Percentiles rank a stretch among this genome's conserved stretches.
Conservation (phyloP, 495 filamentous ascomycete genomes). For the Penicillium pulvis region DNA sequence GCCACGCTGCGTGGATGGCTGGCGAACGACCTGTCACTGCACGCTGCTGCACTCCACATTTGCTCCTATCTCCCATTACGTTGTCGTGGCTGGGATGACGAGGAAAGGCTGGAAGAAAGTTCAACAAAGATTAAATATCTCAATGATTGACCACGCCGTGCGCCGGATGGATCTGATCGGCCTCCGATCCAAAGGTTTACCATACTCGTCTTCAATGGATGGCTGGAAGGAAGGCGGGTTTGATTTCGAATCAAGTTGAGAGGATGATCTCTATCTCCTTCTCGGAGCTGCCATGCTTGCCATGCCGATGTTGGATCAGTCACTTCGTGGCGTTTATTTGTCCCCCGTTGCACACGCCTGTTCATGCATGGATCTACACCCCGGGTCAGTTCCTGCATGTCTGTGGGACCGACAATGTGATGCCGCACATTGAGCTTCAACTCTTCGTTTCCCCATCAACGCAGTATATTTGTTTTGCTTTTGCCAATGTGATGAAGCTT, state of each 20-base stretch:
- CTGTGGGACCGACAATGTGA: constrained; percentile 19
- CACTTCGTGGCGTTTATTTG: constrained; percentile 24
- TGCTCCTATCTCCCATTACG: background rate
- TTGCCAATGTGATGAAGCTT: background rate
- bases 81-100: background rate
- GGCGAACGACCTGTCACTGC: constrained; percentile 19
- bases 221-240: background rate
- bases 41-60: constrained; percentile 2
- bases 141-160: constrained; percentile 1
- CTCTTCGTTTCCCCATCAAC: constrained; percentile 26
- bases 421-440: constrained; percentile 16
- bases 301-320: constrained; percentile 18
- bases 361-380: constrained; percentile 19
- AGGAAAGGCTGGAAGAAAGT: constrained; percentile 3
- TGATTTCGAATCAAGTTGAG: background rate
- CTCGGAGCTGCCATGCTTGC: background rate
- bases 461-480: constrained; percentile 8
- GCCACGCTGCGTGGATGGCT: constrained; percentile 15
- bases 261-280: constrained; percentile 2
- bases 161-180: background rate
- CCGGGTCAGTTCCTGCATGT: constrained; percentile 21
- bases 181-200: background rate
- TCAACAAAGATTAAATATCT: background rate
- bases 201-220: background rate
- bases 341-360: constrained; percentile 24